Base-by-base conservation (phyloP, 2,329 filamentous ascomycete species). In the Trichophyton equinum region DNA sequence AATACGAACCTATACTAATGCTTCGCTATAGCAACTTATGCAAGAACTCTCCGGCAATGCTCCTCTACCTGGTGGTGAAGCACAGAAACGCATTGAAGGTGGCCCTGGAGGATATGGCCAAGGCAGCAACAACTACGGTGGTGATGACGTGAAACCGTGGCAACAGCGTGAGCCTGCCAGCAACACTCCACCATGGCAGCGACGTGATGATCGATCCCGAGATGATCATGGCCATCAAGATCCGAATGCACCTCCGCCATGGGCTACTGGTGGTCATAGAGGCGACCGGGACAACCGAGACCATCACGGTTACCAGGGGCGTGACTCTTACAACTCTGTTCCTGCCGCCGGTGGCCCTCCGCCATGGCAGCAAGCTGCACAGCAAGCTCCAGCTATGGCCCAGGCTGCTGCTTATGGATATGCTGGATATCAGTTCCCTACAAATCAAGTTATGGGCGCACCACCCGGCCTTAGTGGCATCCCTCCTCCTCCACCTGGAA, bases 41-140 rank as follows among this genome's bases (percentile, higher is more conserved):
- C 88, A 95, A 83, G 94, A 97, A 80, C 84, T 97, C 67, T 90
- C 87, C 64, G 89, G 90, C 65, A 87, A 86, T 64, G 82, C 77
- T 44, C 76, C 85, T 60, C 75, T 78, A 59, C 82, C 78, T 49
- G 78, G 79, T 59, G 82, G 77, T 55, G 79, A 81, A 53, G 76
- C 87, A 42, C 87, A 86, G 67, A 86, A 86, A 66, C 89, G 88
- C 65, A 96, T 99, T 70, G 94, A 95, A 76, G 89, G 87, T 64
- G 89, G 88, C 11, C 88, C 89, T 61, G 84, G 83, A 60, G 79
- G 79, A 40, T 83, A 81, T 65, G 82, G 82, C 58, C 75, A 84
- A 73, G 74, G 72, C 49, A 63, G 69, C 63, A 74, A 60, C 63
- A 74, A 60, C 73, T 47, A 25, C 8, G 20, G 71, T 46, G 74